These are phyloP conservation scores for Crithidia expoeki DNA, from an alignment of 208 protist genomes.

Conservation along the genomic window DNA sequence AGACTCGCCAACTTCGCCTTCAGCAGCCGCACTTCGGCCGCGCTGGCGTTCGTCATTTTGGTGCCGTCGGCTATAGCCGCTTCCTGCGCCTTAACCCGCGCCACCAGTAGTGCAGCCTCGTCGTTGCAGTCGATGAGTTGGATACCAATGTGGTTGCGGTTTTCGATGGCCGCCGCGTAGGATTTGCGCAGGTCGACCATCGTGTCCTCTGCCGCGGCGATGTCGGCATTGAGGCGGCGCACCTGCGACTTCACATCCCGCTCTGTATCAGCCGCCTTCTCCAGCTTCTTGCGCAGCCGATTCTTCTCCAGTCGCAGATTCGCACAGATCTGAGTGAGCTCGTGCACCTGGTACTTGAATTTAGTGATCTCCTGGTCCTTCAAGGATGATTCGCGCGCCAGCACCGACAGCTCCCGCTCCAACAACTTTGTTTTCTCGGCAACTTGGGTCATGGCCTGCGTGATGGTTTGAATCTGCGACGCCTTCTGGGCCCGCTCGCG, in stretches of 20 bases:
- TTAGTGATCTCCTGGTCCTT: conserved; percentile 91
- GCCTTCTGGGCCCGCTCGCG: conserved; percentile 93
- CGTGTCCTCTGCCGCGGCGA: conserved; percentile 84
- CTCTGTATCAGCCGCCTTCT: conserved; percentile 67
- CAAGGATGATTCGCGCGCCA: conserved; percentile 82
- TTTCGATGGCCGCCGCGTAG: conserved; percentile 92
- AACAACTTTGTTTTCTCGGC: conserved; percentile 96
- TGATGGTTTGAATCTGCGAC: conserved; percentile 92
- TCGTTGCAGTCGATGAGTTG: conserved; percentile 97
- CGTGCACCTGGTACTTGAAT: conserved; percentile 81
- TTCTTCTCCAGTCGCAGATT: conserved; percentile 89
- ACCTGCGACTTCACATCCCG: conserved; percentile 89
- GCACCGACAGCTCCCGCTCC: conserved; percentile 93
- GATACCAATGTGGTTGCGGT: conserved; percentile 94
- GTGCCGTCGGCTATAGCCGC: conserved; percentile 87
- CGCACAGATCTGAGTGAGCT: conserved; percentile 65
- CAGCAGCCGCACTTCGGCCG: conserved; percentile 74
- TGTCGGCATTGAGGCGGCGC: conserved; percentile 90
- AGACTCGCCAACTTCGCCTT: conserved; percentile 84
- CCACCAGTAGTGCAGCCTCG: conserved; percentile 94
- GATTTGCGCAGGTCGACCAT: conserved; percentile 84
- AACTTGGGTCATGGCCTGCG: conserved; percentile 93
- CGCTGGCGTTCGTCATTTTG: conserved; percentile 71
- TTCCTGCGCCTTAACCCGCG: conserved; percentile 95
- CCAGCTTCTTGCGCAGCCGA: conserved; percentile 72